These are phyloP conservation scores for Bacidia gigantensis DNA, from an alignment of 495 filamentous ascomycete genomes.

Conservation along the genomic window DNA sequence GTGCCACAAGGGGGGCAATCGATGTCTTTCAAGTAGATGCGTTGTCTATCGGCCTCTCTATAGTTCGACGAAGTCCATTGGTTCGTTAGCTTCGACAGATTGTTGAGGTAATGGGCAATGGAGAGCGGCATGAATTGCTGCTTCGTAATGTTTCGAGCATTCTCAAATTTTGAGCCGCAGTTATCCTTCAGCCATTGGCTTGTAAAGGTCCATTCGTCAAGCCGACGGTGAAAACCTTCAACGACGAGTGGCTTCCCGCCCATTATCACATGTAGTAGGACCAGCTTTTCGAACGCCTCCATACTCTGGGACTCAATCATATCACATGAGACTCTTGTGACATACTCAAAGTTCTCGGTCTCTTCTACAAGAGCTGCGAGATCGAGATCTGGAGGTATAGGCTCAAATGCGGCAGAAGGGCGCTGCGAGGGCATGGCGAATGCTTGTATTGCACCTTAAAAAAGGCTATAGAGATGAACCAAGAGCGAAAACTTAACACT, in stretches of 20 bases:
- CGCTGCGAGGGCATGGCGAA: slow-evolving; percentile 53
- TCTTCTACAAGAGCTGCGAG: slow-evolving; percentile 56
- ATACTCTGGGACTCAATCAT: slow-evolving; percentile 58
- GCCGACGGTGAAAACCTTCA: slow-evolving; percentile 59
- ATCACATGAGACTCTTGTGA: slow-evolving; percentile 56
- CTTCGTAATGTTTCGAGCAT: slow-evolving; percentile 60
- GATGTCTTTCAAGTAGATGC: slow-evolving; percentile 90
- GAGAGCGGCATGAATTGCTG: slow-evolving; percentile 63
- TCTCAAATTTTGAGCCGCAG: slow-evolving; percentile 53
- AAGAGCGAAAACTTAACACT: too few species aligned
- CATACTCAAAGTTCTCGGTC: slow-evolving; percentile 73
- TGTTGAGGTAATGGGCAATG: slow-evolving; percentile 75
- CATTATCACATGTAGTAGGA: slow-evolving; percentile 65
- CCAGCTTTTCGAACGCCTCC: slow-evolving; percentile 65
- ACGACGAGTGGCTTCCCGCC: slow-evolving; percentile 77
- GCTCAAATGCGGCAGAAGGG: slow-evolving; percentile 61
- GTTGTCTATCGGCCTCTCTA: slow-evolving; percentile 55
- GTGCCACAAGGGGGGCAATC: slow-evolving; percentile 80
- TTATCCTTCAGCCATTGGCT: slow-evolving; percentile 61
- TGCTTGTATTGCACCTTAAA: not conserved
- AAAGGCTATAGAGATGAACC: not conserved
- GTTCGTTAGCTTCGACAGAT: slow-evolving; percentile 61
- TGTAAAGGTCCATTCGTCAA: slow-evolving; percentile 64
- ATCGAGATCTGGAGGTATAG: slow-evolving; percentile 73
- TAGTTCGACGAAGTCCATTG: slow-evolving; percentile 58